Evolutionary conservation across 106 monocot species (phyloP).

Genomic region (Narthecium ossifragum): DNA sequence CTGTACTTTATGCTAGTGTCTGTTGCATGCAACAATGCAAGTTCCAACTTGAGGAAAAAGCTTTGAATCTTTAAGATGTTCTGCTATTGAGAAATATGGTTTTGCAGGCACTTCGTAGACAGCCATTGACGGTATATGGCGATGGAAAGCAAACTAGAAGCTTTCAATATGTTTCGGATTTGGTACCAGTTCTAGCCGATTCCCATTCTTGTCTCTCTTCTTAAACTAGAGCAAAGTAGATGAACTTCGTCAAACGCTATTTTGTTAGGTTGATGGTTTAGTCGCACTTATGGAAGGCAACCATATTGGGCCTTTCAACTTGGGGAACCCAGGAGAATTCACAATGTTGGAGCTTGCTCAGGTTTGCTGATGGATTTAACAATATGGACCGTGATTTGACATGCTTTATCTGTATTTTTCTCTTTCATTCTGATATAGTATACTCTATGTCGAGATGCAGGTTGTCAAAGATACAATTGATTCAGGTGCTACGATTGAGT

Average conservation of each 20-base stretch:
- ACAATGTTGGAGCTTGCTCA: constrained; percentile 87
- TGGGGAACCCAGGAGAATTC: constrained; percentile 70
- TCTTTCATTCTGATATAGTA: neutral
- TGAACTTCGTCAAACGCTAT: too few species aligned
- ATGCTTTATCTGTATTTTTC: neutral
- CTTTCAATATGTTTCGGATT: constrained; percentile 77
- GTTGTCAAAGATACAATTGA: constrained; percentile 79
- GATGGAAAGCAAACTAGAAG: constrained; percentile 82
- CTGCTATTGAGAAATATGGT: neutral
- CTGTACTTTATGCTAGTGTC: neutral
- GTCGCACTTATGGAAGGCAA: constrained; percentile 64
- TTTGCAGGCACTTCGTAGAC: constrained; percentile 49
- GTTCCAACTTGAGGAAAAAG: neutral
- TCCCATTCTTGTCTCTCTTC: too few species aligned
- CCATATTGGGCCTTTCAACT: constrained; percentile 63
- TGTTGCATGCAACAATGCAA: neutral
- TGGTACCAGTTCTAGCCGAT: constrained; percentile 44
- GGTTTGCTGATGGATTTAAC: constrained; percentile 17
- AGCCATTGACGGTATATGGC: constrained; percentile 73
- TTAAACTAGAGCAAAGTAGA: too few species aligned
- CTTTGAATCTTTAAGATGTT: neutral
- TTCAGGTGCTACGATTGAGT: constrained; percentile 67
- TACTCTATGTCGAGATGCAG: constrained; percentile 10
- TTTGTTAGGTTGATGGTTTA: constrained; percentile 60
- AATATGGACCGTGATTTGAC: neutral